Base-by-base conservation (phyloP, 257 asterid species). In the Salvia miltiorrhiza region DNA sequence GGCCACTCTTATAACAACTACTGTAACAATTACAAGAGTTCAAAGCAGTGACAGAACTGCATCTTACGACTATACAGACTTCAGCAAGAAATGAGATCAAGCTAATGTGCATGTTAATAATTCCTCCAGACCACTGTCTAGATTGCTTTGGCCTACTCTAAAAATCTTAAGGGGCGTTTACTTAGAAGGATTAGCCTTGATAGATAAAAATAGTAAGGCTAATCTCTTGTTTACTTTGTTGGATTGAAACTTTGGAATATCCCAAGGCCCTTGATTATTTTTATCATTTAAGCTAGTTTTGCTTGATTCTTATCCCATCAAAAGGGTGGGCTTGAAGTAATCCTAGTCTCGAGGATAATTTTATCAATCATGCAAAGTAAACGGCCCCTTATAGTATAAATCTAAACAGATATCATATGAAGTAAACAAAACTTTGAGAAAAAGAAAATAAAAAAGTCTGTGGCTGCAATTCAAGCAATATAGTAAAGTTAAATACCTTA, bases 401-500 rank as follows among this genome's bases (percentile, higher is more conserved):
- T 7, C 13, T 26, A 52, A 63, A 13, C 17, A 21, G 49, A 28
- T 16, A 40, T 28, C 41, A 56, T 11, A 57, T 14, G 37, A 33
- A 65, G 9, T n/a, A 69, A 54, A 9, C 9, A 35, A 9, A 21
- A 54, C 55, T 48, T 30, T 44, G 52, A 52, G 50, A 60, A 16
- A 53, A 47, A 21, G 10, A 20, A 19, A 30, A 9, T 45, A 13
- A 32, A n/a, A 20, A 13, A 26, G 49, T 20, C 19, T 9, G 43
- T 35, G 37, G 17, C 13, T 44, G 13, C 19, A 26, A 60, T 37
- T 28, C 59, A 30, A 40, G 66, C 32, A 58, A 14, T 11, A 10
- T 20, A 69, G 56, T 26, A 44, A 72, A 14, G 49, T 6, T 16
- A 28, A 54, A 73, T 74, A 93, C 98, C 96, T 93, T 93, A 45